Percentiles rank a stretch among this genome's conserved stretches.
phyloP scores from a whole-genome alignment of 331 rosid genomes.

The Pyrus hybrid region DNA sequence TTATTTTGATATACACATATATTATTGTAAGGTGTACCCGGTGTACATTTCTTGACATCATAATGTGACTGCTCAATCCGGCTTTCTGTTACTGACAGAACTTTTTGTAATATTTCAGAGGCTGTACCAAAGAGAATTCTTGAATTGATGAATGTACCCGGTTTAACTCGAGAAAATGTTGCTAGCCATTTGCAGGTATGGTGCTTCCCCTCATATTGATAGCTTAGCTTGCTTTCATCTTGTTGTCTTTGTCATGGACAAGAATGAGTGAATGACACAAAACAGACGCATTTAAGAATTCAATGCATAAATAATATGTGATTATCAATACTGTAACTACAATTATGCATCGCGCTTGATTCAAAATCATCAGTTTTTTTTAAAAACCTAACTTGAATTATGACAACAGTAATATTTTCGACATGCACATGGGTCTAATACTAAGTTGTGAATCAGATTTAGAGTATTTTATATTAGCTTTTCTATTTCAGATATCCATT shows the following conservation, averaged over 20 bases:
- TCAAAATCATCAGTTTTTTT: neutral
- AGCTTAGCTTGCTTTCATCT: neutral
- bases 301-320: neutral
- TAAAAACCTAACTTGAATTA: neutral
- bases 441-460: too few relatives aligned
- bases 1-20: neutral
- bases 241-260: neutral
- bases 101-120: conserved; percentile 34
- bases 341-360: neutral
- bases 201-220: neutral
- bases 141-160: conserved; percentile 52
- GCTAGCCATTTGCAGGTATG: conserved; percentile 70
- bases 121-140: conserved; percentile 66
- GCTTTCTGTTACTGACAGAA: conserved; percentile 1
- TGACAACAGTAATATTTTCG: neutral
- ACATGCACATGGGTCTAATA: neutral
- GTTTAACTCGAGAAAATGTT: conserved; percentile 59
- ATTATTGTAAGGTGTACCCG: too few relatives aligned
- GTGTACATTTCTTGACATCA: neutral
- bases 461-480: too few relatives aligned
- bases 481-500: too few relatives aligned
- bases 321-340: neutral
- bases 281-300: neutral
- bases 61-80: neutral
- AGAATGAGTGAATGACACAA: neutral